These are phyloP conservation scores for Aspergillus ruber DNA, from an alignment of 2,329 filamentous ascomycete species.

Conservation along the genomic window DNA sequence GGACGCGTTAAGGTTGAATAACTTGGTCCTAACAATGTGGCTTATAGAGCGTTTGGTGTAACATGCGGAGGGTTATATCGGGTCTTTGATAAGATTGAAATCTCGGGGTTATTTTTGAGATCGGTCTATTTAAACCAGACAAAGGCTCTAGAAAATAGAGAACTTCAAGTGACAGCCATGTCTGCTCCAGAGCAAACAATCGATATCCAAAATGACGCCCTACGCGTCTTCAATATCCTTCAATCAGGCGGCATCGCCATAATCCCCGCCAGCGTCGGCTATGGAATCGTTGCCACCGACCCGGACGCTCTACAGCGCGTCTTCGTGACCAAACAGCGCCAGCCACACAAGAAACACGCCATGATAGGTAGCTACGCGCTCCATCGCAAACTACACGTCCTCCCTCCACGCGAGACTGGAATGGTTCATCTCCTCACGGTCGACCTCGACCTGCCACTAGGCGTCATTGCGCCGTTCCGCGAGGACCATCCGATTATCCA, in stretches of 20 bases:
- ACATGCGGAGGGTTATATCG: too few species aligned
- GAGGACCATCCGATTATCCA: slow-evolving; percentile 17
- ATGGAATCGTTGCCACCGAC: slow-evolving; percentile 17
- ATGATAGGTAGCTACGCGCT: slow-evolving; percentile 21
- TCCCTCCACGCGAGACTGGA: slow-evolving; percentile 8
- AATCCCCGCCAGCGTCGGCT: slow-evolving; percentile 21
- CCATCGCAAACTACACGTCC: slow-evolving; percentile 16
- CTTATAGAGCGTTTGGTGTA: too few species aligned
- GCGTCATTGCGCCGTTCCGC: slow-evolving; percentile 18
- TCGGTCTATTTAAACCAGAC: too few species aligned
- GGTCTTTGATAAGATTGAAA: too few species aligned
- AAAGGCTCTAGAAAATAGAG: too few species aligned
- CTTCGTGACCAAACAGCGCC: slow-evolving; percentile 15
- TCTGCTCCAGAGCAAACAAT: background rate
- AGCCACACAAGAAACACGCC: slow-evolving; percentile 20
- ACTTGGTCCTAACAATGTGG: background rate
- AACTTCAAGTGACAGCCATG: too few species aligned
- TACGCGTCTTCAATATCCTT: slow-evolving; percentile 15
- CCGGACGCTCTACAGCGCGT: slow-evolving; percentile 15
- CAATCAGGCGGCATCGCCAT: slow-evolving; percentile 20
- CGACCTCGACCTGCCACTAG: slow-evolving; percentile 21
- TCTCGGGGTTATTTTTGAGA: too few species aligned
- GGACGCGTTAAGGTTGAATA: slow-evolving; percentile 10
- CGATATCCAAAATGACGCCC: slow-evolving; percentile 11
- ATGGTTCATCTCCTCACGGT: slow-evolving; percentile 17